Percentiles rank a stretch among this genome's conserved stretches.
Evolutionary conservation across 2,329 filamentous ascomycete genomes (phyloP).

Genomic region (Cercospora nicotianae): DNA sequence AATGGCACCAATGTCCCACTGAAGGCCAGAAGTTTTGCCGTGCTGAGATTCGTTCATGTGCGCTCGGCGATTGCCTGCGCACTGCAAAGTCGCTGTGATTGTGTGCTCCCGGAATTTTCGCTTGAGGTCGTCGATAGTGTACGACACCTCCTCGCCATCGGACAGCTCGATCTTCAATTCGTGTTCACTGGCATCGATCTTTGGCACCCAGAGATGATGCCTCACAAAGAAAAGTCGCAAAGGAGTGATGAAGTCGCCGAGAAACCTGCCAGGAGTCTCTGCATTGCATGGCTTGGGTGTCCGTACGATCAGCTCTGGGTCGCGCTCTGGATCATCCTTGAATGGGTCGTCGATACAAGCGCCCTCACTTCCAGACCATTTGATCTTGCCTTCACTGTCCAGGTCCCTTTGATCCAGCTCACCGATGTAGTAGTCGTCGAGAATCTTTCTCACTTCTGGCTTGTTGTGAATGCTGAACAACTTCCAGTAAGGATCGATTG

Average conservation of each 20-base stretch:
- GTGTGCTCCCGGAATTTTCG: constrained; percentile 52
- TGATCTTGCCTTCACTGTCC: constrained; percentile 51
- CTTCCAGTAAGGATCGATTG: constrained; percentile 68
- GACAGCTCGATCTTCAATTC: constrained; percentile 56
- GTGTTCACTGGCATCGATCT: constrained; percentile 48
- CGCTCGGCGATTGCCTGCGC: constrained; percentile 59
- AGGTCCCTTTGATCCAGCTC: constrained; percentile 61
- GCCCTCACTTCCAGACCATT: constrained; percentile 18
- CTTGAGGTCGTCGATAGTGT: constrained; percentile 57
- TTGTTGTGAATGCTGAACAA: constrained; percentile 70
- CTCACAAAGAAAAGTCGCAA: constrained; percentile 60
- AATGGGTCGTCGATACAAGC: constrained; percentile 63
- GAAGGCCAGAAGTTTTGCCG: constrained; percentile 56
- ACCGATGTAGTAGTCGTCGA: constrained; percentile 65
- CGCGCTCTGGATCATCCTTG: constrained; percentile 54
- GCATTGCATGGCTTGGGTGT: constrained; percentile 62
- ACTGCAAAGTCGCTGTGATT: constrained; percentile 60
- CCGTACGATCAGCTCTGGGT: constrained; percentile 53
- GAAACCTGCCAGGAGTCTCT: constrained; percentile 55
- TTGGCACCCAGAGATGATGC: constrained; percentile 65
- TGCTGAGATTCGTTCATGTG: constrained; percentile 53
- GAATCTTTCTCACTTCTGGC: constrained; percentile 61
- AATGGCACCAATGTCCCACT: constrained; percentile 61
- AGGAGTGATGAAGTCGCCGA: constrained; percentile 57
- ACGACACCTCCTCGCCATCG: constrained; percentile 55